Evolutionary conservation across 345 rosid genomes (phyloP).

Genomic region (Syzygium jambos): DNA sequence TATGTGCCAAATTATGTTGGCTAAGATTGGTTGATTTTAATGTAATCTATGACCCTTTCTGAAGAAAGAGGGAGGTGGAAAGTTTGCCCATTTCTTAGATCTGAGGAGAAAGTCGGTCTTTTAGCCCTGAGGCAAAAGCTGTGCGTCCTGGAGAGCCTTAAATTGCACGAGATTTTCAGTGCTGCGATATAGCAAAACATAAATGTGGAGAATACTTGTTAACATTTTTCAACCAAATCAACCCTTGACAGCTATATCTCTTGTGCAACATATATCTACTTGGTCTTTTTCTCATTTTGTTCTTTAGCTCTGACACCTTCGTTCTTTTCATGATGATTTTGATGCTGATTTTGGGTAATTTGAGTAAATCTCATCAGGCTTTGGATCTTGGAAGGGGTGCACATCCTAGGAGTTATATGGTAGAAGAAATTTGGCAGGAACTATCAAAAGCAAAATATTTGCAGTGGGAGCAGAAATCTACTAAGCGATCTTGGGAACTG

Average conservation of each 20-base stretch:
- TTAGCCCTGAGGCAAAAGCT: not conserved
- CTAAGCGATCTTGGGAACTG: constrained; percentile 61
- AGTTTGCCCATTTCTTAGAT: not conserved
- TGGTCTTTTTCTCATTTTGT: not conserved
- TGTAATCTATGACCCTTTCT: not conserved
- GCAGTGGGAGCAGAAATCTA: constrained; percentile 69
- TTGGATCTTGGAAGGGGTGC: constrained; percentile 81
- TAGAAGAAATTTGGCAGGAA: constrained; percentile 90
- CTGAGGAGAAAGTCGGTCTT: not conserved
- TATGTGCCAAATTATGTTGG: not conserved
- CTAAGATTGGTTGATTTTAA: not conserved
- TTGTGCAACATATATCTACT: not conserved
- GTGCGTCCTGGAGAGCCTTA: not conserved
- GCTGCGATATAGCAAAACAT: not conserved
- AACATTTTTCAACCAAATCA: not conserved
- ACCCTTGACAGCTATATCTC: not conserved
- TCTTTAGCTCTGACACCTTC: not conserved
- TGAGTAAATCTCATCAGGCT: constrained; percentile 27
- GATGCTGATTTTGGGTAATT: not conserved
- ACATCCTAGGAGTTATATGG: constrained; percentile 51
- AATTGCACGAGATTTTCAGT: not conserved
- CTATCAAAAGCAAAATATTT: constrained; percentile 78
- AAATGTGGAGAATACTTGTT: not conserved
- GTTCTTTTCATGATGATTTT: not conserved
- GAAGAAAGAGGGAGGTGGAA: not conserved